These are phyloP conservation scores for Dendrothele bispora DNA, from an alignment of 768 basidiomycete genomes.

Conservation along the genomic window DNA sequence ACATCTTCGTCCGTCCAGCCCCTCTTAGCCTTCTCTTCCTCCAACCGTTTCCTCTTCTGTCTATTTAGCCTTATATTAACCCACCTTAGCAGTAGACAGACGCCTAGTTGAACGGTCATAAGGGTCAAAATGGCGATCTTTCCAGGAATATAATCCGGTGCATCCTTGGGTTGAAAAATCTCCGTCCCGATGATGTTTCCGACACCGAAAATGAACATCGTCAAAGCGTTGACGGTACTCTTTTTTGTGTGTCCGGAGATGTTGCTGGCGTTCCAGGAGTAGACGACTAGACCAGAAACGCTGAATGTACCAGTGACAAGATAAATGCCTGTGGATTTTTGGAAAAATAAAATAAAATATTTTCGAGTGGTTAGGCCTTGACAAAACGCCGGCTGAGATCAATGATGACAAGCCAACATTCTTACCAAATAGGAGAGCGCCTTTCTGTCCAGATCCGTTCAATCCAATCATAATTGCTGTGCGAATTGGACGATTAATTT, in stretches of 20 bases:
- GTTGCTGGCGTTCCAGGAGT: conserved; percentile 63
- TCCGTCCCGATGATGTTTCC: conserved; percentile 66
- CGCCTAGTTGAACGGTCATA: conserved; percentile 48
- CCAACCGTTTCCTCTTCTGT: conserved; percentile 41
- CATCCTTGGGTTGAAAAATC: conserved; percentile 63
- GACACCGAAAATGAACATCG: conserved; percentile 50
- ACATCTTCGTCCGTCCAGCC: conserved; percentile 62
- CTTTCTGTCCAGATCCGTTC: conserved; percentile 47
- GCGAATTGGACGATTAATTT: background rate
- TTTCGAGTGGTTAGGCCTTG: no score
- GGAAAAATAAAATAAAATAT: no score
- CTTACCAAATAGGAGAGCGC: conserved; percentile 55
- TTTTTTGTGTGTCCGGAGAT: conserved; percentile 70
- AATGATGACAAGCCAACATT: background rate
- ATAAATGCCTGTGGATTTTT: conserved; percentile 38
- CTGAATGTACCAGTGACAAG: conserved; percentile 58
- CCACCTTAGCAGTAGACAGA: conserved; percentile 50
- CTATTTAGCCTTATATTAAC: conserved; percentile 56
- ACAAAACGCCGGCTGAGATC: background rate
- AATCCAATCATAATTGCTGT: conserved; percentile 55
- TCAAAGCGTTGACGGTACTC: conserved; percentile 64
- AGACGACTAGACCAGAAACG: background rate
- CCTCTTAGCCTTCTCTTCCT: conserved; percentile 40
- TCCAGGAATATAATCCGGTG: conserved; percentile 63
- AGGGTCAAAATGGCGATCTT: conserved; percentile 67